Percentiles rank a stretch among this genome's conserved stretches.
Conservation (phyloP, 2,329 filamentous ascomycete genomes). For the Talaromyces sp. region DNA sequence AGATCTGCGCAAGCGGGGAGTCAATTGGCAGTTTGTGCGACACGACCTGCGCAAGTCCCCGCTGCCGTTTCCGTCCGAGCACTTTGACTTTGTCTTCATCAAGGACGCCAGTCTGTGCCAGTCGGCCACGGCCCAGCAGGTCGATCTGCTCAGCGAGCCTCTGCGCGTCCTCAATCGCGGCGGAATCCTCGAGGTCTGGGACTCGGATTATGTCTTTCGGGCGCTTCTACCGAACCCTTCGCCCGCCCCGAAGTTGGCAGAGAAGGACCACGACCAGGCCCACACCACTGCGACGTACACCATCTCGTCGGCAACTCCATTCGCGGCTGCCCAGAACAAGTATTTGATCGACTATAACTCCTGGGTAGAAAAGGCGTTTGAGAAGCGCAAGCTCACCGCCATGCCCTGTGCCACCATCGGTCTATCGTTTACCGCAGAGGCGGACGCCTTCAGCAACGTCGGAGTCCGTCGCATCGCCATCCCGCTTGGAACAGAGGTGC, state of each 20-base stretch:
- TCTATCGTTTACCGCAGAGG: constrained; percentile 74
- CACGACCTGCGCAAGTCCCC: constrained; percentile 73
- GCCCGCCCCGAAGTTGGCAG: constrained; percentile 49
- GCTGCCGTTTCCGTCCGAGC: constrained; percentile 69
- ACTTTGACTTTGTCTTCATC: constrained; percentile 83
- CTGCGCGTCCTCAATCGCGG: constrained; percentile 70
- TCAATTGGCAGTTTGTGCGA: constrained; percentile 84
- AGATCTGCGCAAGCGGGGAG: constrained; percentile 61
- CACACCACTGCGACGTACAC: constrained; percentile 72
- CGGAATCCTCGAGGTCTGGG: constrained; percentile 82
- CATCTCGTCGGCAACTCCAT: constrained; percentile 75
- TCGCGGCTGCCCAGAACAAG: constrained; percentile 72
- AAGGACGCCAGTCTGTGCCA: constrained; percentile 75
- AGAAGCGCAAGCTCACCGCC: constrained; percentile 61
- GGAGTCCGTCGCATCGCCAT: constrained; percentile 76
- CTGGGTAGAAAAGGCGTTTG: constrained; percentile 73
- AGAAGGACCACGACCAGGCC: constrained; percentile 59
- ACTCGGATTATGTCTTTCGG: constrained; percentile 76
- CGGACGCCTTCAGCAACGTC: constrained; percentile 63
- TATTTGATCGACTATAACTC: constrained; percentile 77
- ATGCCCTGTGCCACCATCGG: constrained; percentile 74
- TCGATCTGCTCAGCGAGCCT: constrained; percentile 62
- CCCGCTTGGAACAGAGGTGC: constrained; percentile 67
- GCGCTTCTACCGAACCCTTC: constrained; percentile 75
- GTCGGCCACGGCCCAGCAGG: constrained; percentile 49